Evolutionary conservation across 2,329 filamentous ascomycete species (phyloP).

Genomic region (Pseudocercospora eumusae): DNA sequence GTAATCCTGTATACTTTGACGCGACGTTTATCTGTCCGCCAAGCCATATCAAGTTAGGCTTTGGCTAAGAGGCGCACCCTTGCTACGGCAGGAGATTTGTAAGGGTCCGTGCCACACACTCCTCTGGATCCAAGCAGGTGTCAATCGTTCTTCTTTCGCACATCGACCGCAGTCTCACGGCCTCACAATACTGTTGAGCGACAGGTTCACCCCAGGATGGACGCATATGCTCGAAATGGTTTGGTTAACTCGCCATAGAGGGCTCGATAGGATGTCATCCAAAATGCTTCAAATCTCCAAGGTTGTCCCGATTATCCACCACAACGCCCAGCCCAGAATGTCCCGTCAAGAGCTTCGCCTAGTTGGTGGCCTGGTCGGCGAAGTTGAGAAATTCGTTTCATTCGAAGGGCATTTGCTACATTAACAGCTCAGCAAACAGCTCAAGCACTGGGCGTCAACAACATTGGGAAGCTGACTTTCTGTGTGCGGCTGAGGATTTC

Average conservation of each 20-base stretch:
- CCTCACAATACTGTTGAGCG: neutral
- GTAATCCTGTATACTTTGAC: constrained; percentile 2
- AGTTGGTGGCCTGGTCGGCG: neutral
- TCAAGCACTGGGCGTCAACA: neutral
- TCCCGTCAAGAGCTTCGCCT: neutral
- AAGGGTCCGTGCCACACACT: neutral
- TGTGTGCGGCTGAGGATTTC: neutral
- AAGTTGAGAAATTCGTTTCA: neutral
- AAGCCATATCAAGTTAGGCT: constrained; percentile 6
- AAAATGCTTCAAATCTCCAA: neutral
- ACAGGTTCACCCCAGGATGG: neutral
- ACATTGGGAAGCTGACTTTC: neutral
- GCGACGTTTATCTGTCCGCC: neutral
- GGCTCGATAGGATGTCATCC: neutral
- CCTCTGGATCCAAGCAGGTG: neutral
- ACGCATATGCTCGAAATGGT: neutral
- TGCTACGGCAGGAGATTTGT: neutral
- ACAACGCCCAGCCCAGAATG: neutral
- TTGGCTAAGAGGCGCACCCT: constrained; percentile 1
- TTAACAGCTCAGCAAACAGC: no score
- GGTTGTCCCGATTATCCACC: no score
- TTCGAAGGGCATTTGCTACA: neutral
- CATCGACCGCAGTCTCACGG: neutral
- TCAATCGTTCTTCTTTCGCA: neutral
- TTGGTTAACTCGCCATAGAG: neutral